Conservation (phyloP, 441 rosid species). For the Brassica balearica region DNA sequence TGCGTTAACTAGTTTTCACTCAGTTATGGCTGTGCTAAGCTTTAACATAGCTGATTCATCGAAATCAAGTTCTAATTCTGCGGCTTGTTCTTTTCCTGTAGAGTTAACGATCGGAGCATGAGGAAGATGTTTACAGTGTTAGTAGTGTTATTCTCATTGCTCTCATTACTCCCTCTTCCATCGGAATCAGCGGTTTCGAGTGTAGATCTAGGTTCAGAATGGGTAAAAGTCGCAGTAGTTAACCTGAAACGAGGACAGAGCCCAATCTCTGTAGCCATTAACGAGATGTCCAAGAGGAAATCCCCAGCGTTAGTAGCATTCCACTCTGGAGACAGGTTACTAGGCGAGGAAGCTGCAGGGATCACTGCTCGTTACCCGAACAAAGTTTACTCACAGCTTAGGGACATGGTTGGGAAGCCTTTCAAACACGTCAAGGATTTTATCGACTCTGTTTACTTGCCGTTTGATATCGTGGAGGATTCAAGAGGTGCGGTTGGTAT, state of each 20-base stretch:
- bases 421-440: conserved; percentile 61
- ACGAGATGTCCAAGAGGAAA: conserved; percentile 98
- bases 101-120: conserved; percentile 45
- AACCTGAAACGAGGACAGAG: conserved; percentile 88
- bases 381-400: conserved; percentile 75
- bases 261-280: conserved; percentile 91
- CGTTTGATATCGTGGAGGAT: conserved; percentile 73
- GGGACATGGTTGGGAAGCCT: conserved; percentile 87
- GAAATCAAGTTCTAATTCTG: conserved; percentile 27
- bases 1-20: conserved; percentile 5
- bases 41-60: conserved; percentile 19
- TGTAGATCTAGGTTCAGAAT: conserved; percentile 96
- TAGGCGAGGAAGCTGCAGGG: conserved; percentile 96
- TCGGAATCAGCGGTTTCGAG: conserved; percentile 85
- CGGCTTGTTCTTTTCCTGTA: conserved; percentile 5
- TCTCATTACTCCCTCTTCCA: conserved; percentile 45
- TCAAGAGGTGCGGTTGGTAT: conserved; percentile 75
- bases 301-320: conserved; percentile 89
- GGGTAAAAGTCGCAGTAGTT: conserved; percentile 89
- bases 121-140: conserved; percentile 47
- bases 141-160: conserved; percentile 49
- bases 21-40: neutral
- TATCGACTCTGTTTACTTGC: conserved; percentile 73
- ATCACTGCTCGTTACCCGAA: conserved; percentile 85
- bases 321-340: conserved; percentile 71